Evolutionary conservation across 441 rosid genomes (phyloP).

Genomic region (Corymbia calophylla): DNA sequence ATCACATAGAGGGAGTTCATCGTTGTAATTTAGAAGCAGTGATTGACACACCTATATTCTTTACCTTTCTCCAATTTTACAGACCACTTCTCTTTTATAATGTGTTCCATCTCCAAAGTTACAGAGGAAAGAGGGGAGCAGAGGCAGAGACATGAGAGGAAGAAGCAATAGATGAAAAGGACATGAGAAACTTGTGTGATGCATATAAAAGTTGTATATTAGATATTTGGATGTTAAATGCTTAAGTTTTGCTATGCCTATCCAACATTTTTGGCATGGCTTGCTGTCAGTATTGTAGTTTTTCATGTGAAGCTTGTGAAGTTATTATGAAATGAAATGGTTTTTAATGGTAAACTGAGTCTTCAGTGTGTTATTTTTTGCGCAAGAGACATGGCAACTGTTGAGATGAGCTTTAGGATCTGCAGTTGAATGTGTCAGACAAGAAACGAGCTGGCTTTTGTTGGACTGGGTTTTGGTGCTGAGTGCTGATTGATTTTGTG

Average conservation of each 20-base stretch:
- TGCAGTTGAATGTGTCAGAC: not conserved
- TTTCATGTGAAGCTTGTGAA: not conserved
- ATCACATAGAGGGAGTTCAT: not conserved
- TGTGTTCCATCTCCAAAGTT: too few species aligned
- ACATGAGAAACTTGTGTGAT: not conserved
- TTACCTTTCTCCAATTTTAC: not conserved
- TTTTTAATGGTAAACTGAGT: not conserved
- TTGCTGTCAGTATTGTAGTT: not conserved
- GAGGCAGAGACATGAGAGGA: not conserved
- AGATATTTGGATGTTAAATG: not conserved
- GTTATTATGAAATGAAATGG: not conserved
- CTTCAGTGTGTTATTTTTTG: not conserved
- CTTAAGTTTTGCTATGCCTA: not conserved
- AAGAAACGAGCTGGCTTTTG: not conserved
- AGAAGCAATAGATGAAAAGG: not conserved
- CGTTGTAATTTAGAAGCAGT: not conserved
- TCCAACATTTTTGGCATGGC: not conserved
- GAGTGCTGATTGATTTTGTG: not conserved
- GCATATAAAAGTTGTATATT: not conserved
- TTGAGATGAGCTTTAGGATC: not conserved
- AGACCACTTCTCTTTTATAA: not conserved
- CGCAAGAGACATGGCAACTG: not conserved
- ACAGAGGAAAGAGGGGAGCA: not conserved
- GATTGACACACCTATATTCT: not conserved
- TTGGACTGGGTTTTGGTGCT: not conserved